Evolutionary conservation across 371 early-diverging fungal genomes (phyloP), one percentile per base, ranked within the genome.

Genomic region (Sporodiniella umbellata): DNA sequence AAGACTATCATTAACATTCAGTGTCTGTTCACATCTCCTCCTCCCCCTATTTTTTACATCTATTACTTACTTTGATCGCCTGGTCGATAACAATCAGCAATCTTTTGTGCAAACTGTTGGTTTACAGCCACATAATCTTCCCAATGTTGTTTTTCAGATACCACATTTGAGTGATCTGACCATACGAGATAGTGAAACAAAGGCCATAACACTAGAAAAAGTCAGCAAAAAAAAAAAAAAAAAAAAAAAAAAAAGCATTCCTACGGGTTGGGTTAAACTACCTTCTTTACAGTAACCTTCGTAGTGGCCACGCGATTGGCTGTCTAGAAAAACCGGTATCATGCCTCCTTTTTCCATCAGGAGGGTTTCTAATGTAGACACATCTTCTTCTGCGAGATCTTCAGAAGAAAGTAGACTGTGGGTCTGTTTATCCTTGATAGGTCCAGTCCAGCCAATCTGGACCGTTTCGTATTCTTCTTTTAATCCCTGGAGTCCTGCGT

Each of bases 161-260:
- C 66, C 53, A 79, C 70, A 61, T 85, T 80, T 4, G 80, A 74
- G 25, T 81, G 81, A 48, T 79, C 72, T 42, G 94, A 89, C 84
- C 95, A 95, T 2, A 64, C 58, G 45, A 99, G 80, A 62, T 98
- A 98, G 75, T 99, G 99, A 47, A 99, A 89, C 47, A 99, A 67
- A 0, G 99, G 99, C 99, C 99, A 99, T 22, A 99, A 84, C 19
- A 86, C 85, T 84, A 48, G n/a, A n/a, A 14, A 42, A 12, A 38
- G 8, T 31, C 19, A 33, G 5, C 31, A 23, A 30, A 30, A 11
- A 0, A 35, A 35, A 6, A 1, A 35, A 7, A 39, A 39, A 14
- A n/a, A n/a, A n/a, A n/a, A n/a, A n/a, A n/a, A n/a, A n/a, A n/a
- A n/a, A n/a, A n/a, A n/a, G n/a, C n/a, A n/a, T n/a, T n/a, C n/a